Conservation (phyloP, 192 early-diverging fungal genomes). For the Backusella westeae region DNA sequence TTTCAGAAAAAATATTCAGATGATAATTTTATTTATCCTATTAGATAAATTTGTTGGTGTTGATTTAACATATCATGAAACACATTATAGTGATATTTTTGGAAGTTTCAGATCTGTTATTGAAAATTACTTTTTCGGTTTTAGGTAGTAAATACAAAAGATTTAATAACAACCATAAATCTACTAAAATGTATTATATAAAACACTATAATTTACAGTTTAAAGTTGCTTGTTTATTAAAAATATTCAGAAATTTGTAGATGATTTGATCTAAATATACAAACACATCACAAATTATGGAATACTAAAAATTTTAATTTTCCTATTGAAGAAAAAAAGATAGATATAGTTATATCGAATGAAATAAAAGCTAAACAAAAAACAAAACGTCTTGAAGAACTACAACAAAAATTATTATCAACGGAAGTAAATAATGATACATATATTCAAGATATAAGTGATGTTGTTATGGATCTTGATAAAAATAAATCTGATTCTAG, state of each 20-base stretch:
- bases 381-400: too few species aligned
- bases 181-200: conserved; percentile 8
- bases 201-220: conserved; percentile 8
- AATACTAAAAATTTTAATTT: conserved; percentile 3
- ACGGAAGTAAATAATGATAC: too few species aligned
- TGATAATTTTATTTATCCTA: conserved; percentile 8
- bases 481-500: too few species aligned
- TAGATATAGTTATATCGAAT: conserved; percentile 11
- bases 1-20: neutral
- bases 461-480: too few species aligned
- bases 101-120: conserved; percentile 1
- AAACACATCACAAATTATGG: neutral
- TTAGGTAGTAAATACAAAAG: conserved; percentile 1
- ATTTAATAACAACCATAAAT: conserved; percentile 9
- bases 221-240: conserved; percentile 11
- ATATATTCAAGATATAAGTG: too few species aligned
- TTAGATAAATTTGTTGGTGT: neutral
- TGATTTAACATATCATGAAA: neutral
- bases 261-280: neutral
- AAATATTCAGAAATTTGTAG: conserved; percentile 8
- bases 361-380: neutral
- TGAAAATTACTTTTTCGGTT: conserved; percentile 2
- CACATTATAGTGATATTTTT: conserved; percentile 9
- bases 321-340: neutral
- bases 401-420: too few species aligned